Base-by-base conservation (phyloP, 2,329 filamentous ascomycete species). In the Alternaria dauci region DNA sequence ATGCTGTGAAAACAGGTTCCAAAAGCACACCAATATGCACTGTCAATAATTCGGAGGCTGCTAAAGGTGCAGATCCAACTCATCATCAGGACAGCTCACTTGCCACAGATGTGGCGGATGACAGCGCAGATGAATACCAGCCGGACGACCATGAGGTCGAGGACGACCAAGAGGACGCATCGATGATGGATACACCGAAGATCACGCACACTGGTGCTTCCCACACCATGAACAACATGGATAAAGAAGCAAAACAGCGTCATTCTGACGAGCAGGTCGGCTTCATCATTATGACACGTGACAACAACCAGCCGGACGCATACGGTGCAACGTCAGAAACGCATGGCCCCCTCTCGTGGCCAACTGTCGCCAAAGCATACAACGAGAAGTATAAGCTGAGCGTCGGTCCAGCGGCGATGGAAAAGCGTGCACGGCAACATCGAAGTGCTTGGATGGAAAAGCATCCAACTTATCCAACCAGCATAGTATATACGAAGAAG, bases 271-370 rank as follows among this genome's bases (percentile, higher is more conserved):
- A 62, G 11, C 62, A 69, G 56, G 53, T 62, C 16, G 20, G 47
- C 26, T 67, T 65, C 32, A 51, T 65, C 26, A 65, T 65, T 16
- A 14, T 59, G 7, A 53, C 47, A 6, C 66, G 64, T n/a, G 62
- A 69, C 46, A 63, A 67, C 41, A 56, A 56, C 20, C 52, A 59
- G 25, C 62, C 62, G 9, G 36, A 65, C 43, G 41, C 62, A 14
- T 62, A 55, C 34, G 55, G 62, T 14, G 20, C 32, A 8, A 12
- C n/a, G n/a, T 68, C 66, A 4, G 60, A 38, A 11, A 67, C 59
- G 4, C 8, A 55, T 28, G 57, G 56, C 1, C 59, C 52, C 9
- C 50, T 59, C 7, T 12, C 52, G 28, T 65, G 56, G 57, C 30
- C 44, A 16, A 50, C 23, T 3, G 64, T 67, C 5, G 59, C 59